A percentile compares a stretch with the other conserved stretches of the same genome.
phyloP scores from a whole-genome alignment of 768 basidiomycete species.

The Exidia glandulosa region DNA sequence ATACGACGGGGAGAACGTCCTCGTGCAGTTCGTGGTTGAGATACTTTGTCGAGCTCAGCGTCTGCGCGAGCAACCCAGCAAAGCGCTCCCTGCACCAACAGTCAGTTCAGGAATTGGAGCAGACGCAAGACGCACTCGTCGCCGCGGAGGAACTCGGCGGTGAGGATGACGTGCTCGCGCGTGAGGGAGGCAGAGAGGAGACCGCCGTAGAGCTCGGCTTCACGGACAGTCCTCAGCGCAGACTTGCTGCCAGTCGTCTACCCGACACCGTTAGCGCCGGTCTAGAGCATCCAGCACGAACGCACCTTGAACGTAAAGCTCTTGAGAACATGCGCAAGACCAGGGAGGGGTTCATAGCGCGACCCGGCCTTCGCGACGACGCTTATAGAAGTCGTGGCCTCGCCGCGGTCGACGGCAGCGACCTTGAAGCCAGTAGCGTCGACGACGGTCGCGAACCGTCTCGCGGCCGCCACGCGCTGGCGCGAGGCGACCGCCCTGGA shows the following conservation, averaged over 20 bases:
- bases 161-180: slow-evolving; percentile 85
- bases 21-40: slow-evolving; percentile 33
- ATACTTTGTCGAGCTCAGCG: slow-evolving; percentile 70
- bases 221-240: slow-evolving; percentile 80
- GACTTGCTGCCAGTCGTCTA: slow-evolving; percentile 83
- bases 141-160: slow-evolving; percentile 88
- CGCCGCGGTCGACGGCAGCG: slow-evolving; percentile 70
- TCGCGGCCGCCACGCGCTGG: background rate
- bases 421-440: slow-evolving; percentile 77
- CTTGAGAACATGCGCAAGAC: slow-evolving; percentile 89
- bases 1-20: slow-evolving; percentile 43
- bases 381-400: slow-evolving; percentile 77
- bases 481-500: background rate
- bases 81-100: slow-evolving; percentile 62
- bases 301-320: slow-evolving; percentile 98
- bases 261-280: background rate
- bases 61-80: slow-evolving; percentile 77
- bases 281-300: background rate
- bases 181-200: slow-evolving; percentile 74
- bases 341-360: slow-evolving; percentile 78
- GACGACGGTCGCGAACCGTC: slow-evolving; percentile 64
- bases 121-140: slow-evolving; percentile 66
- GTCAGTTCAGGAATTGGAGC: background rate
- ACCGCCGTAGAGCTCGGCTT: slow-evolving; percentile 90
- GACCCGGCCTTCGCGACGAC: slow-evolving; percentile 88